Evolutionary conservation across 306 rosid species (phyloP), one percentile per base, ranked within the genome.

Genomic region (Quercus variabilis): DNA sequence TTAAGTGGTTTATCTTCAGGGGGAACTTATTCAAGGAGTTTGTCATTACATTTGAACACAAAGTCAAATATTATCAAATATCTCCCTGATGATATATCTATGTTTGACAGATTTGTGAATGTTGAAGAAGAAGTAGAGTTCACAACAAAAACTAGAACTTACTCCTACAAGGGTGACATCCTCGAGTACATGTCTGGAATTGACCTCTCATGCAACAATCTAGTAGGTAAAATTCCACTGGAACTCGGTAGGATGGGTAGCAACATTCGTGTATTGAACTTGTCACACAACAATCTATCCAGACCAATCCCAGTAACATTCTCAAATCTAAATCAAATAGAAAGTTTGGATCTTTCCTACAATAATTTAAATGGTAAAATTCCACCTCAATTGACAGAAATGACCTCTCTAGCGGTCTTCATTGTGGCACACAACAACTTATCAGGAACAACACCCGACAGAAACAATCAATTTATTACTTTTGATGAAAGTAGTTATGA

Each of bases 311-410:
- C 55, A 6, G 0, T 20, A 17, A 35, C 28, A 35, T 38, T 69
- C 55, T 35, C 73, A 6, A 35, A 69, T 38, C 43, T 69, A 52
- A 38, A 6, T 0, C 64, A 28, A 12, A 65, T 23, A 14, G 31
- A 65, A 28, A 69, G 74, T 69, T 23, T 69, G 74, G 55, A 69
- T 69, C 18, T 69, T 75, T 74, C 69, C 17, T 75, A 11, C 52
- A 46, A 46, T 1, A 46, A 46, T 46, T 46, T 46, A 4, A 46
- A 46, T 46, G 52, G 1, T 1, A 46, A 11, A 4, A 57, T 7
- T 7, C 28, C 62, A 7, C 62, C 25, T 4, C 70, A 64, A 2
- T 30, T 64, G 41, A 30, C 1, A 0, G 11, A 64, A 33, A 25
- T 64, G 41, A 64, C 13, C 9, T 12, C 20, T 12, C 9, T 64